Conservation (phyloP, 2,329 filamentous ascomycete genomes). For the Didymellaceae sp. region DNA sequence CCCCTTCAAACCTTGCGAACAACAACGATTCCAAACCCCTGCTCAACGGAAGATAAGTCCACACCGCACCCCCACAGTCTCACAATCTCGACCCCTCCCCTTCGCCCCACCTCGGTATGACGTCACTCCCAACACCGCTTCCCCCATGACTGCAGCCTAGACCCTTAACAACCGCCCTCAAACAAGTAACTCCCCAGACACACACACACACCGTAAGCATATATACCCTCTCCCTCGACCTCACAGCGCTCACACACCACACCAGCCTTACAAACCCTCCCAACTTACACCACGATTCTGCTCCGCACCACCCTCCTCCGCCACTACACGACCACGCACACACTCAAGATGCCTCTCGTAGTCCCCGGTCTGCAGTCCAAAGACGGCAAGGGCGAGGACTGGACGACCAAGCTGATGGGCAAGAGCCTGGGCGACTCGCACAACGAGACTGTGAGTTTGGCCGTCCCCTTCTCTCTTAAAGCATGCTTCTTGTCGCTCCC, state of each 20-base stretch:
- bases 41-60: too few relatives aligned
- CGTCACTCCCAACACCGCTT: conserved; percentile 22
- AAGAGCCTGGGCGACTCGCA: conserved; percentile 59
- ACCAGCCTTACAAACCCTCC: neutral
- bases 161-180: conserved; percentile 3
- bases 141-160: conserved; percentile 24
- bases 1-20: too few relatives aligned
- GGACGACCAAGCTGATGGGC: conserved; percentile 57
- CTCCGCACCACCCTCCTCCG: conserved; percentile 1
- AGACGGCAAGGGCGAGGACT: conserved; percentile 49
- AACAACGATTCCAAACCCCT: too few relatives aligned
- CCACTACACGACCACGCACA: conserved; percentile 6
- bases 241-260: neutral
- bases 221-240: conserved; percentile 10
- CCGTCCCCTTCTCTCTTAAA: too few relatives aligned
- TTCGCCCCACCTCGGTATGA: conserved; percentile 19
- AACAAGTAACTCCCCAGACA: conserved; percentile 24
- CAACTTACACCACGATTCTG: conserved; percentile 3
- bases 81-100: conserved; percentile 12
- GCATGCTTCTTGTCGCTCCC: too few relatives aligned
- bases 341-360: conserved; percentile 57
- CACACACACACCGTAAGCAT: conserved; percentile 16
- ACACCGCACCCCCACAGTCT: too few relatives aligned
- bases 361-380: conserved; percentile 55
- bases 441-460: conserved; percentile 52